Percentiles rank a stretch among this genome's conserved stretches.
Evolutionary conservation across 345 rosid species (phyloP).

Genomic region (Brassica juncea): DNA sequence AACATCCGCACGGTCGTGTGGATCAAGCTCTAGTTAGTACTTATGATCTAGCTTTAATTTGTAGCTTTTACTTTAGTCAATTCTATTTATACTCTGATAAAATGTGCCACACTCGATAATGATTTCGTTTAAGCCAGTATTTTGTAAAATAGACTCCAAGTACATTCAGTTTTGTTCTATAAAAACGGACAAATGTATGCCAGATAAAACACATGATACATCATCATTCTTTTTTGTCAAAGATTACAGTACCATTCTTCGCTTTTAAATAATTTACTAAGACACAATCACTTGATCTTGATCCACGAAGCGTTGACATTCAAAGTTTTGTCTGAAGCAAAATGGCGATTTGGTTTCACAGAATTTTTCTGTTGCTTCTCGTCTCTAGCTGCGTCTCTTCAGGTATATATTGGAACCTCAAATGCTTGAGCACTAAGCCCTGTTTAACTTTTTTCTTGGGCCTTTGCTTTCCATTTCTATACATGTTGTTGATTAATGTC

Average conservation of each 20-base stretch:
- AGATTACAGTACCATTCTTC: slow-evolving; percentile 10
- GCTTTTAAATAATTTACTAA: not conserved
- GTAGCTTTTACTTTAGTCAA: slow-evolving; percentile 15
- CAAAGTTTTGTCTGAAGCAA: slow-evolving; percentile 30
- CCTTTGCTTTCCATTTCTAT: not conserved
- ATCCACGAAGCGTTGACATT: slow-evolving; percentile 33
- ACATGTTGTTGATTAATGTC: not conserved
- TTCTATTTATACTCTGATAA: not conserved
- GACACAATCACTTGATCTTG: slow-evolving; percentile 5
- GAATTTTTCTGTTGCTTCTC: slow-evolving; percentile 35
- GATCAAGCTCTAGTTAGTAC: not conserved
- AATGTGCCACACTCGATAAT: not conserved
- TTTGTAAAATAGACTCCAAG: not conserved
- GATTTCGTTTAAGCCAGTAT: not conserved
- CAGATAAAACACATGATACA: slow-evolving; percentile 8
- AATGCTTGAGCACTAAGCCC: not conserved
- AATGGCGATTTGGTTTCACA: slow-evolving; percentile 30
- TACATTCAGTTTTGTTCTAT: not conserved
- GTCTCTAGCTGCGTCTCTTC: slow-evolving; percentile 42
- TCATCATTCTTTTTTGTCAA: not conserved
- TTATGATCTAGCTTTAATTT: slow-evolving; percentile 14
- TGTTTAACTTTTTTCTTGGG: no score
- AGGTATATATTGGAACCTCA: slow-evolving; percentile 38
- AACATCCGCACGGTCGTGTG: no score
- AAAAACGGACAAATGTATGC: not conserved